Conservation (phyloP, 2,329 filamentous ascomycete genomes). For the Hymenoscyphus occultus region DNA sequence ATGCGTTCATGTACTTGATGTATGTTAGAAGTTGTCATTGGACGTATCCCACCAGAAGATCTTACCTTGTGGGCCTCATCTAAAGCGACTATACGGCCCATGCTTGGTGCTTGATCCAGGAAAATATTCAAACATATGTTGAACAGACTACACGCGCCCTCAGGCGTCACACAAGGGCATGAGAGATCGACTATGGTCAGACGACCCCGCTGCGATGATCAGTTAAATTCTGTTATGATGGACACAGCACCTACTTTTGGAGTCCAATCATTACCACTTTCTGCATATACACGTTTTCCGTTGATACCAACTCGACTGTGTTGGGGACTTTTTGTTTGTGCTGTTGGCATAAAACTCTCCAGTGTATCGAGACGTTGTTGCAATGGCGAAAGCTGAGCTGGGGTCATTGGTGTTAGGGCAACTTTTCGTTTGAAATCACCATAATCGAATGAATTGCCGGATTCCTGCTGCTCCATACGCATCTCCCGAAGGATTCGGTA, state of each 20-base stretch:
- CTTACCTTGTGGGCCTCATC: conserved; percentile 74
- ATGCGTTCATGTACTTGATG: conserved; percentile 55
- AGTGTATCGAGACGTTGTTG: conserved; percentile 58
- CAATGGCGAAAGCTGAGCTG: conserved; percentile 53
- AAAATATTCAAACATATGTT: conserved; percentile 68
- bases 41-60: not conserved
- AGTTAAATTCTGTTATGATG: not conserved
- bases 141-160: conserved; percentile 69
- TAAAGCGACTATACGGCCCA: conserved; percentile 62
- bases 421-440: conserved; percentile 39
- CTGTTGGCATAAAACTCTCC: conserved; percentile 57
- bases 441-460: conserved; percentile 44
- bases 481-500: conserved; percentile 50
- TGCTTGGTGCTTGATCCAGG: conserved; percentile 48
- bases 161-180: conserved; percentile 65
- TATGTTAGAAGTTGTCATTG: not conserved
- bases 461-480: conserved; percentile 40
- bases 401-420: conserved; percentile 42
- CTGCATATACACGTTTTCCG: not conserved
- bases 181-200: conserved; percentile 70
- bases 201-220: conserved; percentile 41
- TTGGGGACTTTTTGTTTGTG: conserved; percentile 13
- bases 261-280: conserved; percentile 26
- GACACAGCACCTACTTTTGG: conserved; percentile 18
- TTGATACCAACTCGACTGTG: conserved; percentile 8